Base-by-base conservation (phyloP, 257 asterid species). In the Fraxinus anomala region DNA sequence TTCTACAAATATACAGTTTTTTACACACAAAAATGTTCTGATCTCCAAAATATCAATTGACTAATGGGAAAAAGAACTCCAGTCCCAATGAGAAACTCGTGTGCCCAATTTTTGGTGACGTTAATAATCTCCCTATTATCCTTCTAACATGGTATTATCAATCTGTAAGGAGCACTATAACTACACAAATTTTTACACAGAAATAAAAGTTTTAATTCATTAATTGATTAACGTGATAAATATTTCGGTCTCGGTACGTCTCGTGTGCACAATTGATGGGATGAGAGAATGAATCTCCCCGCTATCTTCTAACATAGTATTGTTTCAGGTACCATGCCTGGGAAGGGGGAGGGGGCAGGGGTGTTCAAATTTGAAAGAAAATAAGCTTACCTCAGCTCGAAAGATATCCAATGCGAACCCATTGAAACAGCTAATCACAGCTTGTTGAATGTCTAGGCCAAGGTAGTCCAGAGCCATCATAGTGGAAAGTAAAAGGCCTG, bases 391-490 rank as follows among this genome's bases (percentile, higher is more conserved):
- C 96, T 89, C 91, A 7, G 96, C 96, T 69, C 92, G 91, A 76
- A 91, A 91, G 61, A 91, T 70, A 80, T 91, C 96, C 83, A 91
- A 24, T 9, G 89, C 89, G 23, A 91, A 91, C 37, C 91, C 94
- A 36, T 91, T 89, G 88, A 91, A 89, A 88, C 94, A 91, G 84
- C 92, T 91, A 74, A 91, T 88, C 19, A 89, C 92, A 37, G 94
- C 96, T 69, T 91, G 96, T 76, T 89, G 96, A 10, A 91, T 80
- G 76, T 91, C 94, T 21, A 91, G 87, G 13, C 92, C 96, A 19
- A 91, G 89, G 72, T 39, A 82, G 83, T 89, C 96, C 82, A 91
- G 83, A 51, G 96, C 90, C 82, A 85, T 84, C 87, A 91, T 73
- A 42, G 90, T 89, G 26, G 92, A 89, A 5, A 86, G 88, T 2